Evolutionary conservation across 2,329 filamentous ascomycete species (phyloP).

Genomic region (Pseudodiploospora longispora): DNA sequence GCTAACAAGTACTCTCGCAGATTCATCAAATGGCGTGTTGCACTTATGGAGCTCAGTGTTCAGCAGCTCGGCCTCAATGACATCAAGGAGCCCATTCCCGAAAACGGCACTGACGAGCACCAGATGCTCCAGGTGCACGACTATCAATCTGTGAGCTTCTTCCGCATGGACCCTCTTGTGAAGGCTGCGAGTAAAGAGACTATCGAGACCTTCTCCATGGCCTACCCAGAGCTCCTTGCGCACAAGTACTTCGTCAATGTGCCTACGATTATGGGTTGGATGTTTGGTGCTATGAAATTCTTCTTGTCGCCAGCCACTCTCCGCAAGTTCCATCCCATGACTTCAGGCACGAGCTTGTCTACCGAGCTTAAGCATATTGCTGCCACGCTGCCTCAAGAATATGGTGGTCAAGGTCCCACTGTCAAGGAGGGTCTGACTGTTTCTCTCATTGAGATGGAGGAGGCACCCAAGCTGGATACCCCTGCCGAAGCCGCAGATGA

Average conservation of each 20-base stretch:
- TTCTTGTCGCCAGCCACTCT: conserved; percentile 66
- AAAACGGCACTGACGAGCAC: conserved; percentile 72
- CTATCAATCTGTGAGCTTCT: conserved; percentile 80
- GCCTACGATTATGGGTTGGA: conserved; percentile 82
- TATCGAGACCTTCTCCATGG: conserved; percentile 70
- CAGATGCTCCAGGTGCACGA: conserved; percentile 92
- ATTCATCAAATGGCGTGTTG: conserved; percentile 84
- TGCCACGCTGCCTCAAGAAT: conserved; percentile 60
- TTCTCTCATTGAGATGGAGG: conserved; percentile 15
- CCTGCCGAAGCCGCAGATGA: conserved; percentile 4
- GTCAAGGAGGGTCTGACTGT: conserved; percentile 30
- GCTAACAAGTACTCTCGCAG: conserved; percentile 32
- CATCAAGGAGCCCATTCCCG: conserved; percentile 63
- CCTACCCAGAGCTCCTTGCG: conserved; percentile 77
- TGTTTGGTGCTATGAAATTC: conserved; percentile 67
- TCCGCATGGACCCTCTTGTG: conserved; percentile 69
- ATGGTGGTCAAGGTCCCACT: conserved; percentile 62
- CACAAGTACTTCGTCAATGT: conserved; percentile 97
- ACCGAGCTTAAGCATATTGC: conserved; percentile 51
- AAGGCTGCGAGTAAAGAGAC: conserved; percentile 72
- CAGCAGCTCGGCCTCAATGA: conserved; percentile 62
- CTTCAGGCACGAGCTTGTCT: conserved; percentile 62
- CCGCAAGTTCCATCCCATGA: conserved; percentile 72
- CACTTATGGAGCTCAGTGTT: conserved; percentile 81
- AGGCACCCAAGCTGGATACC: conserved; percentile 9